These are phyloP conservation scores for Poronia punctata DNA, from an alignment of 495 filamentous ascomycete genomes.

Conservation along the genomic window DNA sequence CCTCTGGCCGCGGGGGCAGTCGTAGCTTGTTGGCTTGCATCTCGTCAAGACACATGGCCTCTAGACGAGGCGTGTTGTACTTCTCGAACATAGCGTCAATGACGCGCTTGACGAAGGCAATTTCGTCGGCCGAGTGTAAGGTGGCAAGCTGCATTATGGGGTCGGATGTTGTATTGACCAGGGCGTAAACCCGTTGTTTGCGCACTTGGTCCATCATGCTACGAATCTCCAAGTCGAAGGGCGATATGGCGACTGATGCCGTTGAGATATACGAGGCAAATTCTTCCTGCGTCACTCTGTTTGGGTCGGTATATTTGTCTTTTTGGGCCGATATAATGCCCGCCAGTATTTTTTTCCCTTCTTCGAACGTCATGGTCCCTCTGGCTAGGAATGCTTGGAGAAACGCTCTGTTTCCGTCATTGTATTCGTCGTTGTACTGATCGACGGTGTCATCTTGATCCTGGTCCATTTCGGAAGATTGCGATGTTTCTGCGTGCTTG, in stretches of 20 bases:
- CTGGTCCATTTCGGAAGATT: too few species aligned
- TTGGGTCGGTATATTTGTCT: slow-evolving; percentile 35
- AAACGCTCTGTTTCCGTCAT: slow-evolving; percentile 81
- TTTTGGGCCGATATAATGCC: slow-evolving; percentile 55
- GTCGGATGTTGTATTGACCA: slow-evolving; percentile 87
- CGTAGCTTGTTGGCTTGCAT: slow-evolving; percentile 67
- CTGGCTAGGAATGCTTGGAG: slow-evolving; percentile 82
- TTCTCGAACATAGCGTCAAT: slow-evolving; percentile 90
- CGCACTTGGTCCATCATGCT: slow-evolving; percentile 56
- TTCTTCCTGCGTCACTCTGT: slow-evolving; percentile 60
- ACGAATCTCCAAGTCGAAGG: slow-evolving; percentile 82
- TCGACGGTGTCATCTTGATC: slow-evolving; percentile 15
- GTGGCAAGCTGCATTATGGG: slow-evolving; percentile 82
- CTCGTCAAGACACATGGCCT: slow-evolving; percentile 70
- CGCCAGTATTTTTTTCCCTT: slow-evolving; percentile 67
- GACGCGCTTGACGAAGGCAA: slow-evolving; percentile 78
- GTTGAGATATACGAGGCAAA: slow-evolving; percentile 61
- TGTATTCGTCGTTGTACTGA: slow-evolving; percentile 41
- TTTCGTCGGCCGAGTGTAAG: slow-evolving; percentile 71
- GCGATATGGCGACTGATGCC: slow-evolving; percentile 63
- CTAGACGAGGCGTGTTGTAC: slow-evolving; percentile 66
- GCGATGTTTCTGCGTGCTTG: too few species aligned
- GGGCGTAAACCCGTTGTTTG: slow-evolving; percentile 54
- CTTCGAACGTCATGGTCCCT: slow-evolving; percentile 64
- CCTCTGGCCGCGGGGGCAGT: slow-evolving; percentile 31